Percentiles rank a stretch among this genome's conserved stretches.
phyloP scores from a whole-genome alignment of 768 basidiomycete genomes.

The Cytidiella melzeri region DNA sequence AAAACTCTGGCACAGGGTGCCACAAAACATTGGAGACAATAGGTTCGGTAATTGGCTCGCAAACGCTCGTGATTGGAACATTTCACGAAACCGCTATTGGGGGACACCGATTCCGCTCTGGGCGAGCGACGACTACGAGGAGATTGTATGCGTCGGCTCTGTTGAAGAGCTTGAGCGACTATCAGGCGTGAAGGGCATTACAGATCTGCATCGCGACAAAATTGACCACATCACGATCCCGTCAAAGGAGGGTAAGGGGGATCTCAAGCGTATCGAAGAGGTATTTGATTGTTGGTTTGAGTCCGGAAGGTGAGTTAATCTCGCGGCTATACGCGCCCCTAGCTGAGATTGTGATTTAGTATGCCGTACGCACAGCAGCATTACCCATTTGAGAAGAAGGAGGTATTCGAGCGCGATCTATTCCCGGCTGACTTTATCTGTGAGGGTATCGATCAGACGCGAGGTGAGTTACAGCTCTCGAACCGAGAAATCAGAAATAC shows the following conservation, averaged over 20 bases:
- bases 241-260: constrained; percentile 81
- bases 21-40: constrained; percentile 82
- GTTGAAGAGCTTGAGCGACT: constrained; percentile 81
- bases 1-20: constrained; percentile 58
- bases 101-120: constrained; percentile 96
- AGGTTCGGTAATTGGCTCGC: constrained; percentile 97
- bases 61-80: constrained; percentile 98
- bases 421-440: constrained; percentile 97
- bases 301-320: constrained; percentile 75
- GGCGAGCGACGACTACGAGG: constrained; percentile 89
- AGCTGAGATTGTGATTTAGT: constrained; percentile 34
- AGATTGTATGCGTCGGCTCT: constrained; percentile 86
- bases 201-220: constrained; percentile 87
- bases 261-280: constrained; percentile 86
- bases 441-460: constrained; percentile 97
- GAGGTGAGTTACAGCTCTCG: constrained; percentile 34
- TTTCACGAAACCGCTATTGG: constrained; percentile 99
- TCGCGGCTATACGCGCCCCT: neutral
- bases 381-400: constrained; percentile 97
- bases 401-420: constrained; percentile 62
- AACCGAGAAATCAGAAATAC: neutral
- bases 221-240: constrained; percentile 97
- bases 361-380: constrained; percentile 99
- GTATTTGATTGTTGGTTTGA: constrained; percentile 99
- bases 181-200: constrained; percentile 79